phyloP scores from a whole-genome alignment of 2,329 filamentous ascomycete species.

The Tolypocladium sp. region DNA sequence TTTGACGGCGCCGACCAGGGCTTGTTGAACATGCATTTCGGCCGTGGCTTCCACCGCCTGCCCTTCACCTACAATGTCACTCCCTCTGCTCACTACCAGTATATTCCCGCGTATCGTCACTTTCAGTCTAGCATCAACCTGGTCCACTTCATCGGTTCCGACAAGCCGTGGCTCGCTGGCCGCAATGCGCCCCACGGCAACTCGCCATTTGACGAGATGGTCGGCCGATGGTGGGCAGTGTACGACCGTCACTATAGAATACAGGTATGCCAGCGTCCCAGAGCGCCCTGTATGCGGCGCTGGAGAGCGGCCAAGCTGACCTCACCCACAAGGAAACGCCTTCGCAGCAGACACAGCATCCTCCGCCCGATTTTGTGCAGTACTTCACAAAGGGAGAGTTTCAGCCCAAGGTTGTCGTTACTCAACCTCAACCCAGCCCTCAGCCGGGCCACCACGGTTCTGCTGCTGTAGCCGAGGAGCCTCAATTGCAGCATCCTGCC shows the following conservation, averaged over 20 bases:
- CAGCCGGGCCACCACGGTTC: not conserved
- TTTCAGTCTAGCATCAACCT: constrained; percentile 84
- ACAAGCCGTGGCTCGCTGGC: constrained; percentile 79
- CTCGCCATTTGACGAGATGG: constrained; percentile 71
- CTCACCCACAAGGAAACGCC: constrained; percentile 9
- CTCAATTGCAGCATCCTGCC: too few species aligned
- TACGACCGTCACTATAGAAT: constrained; percentile 77
- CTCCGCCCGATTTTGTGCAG: constrained; percentile 31
- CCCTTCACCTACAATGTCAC: constrained; percentile 98
- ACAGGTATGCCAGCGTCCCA: constrained; percentile 28
- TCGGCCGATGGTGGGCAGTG: constrained; percentile 86
- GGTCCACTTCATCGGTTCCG: constrained; percentile 87
- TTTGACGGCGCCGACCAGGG: constrained; percentile 98
- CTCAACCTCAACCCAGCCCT: not conserved
- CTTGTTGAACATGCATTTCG: constrained; percentile 88
- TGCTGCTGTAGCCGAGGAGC: not conserved
- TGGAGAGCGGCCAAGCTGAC: not conserved
- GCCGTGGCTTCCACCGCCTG: constrained; percentile 72
- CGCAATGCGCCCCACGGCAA: constrained; percentile 43
- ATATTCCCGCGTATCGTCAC: constrained; percentile 87
- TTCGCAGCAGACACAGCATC: constrained; percentile 2
- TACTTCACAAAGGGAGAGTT: constrained; percentile 48
- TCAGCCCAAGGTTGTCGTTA: constrained; percentile 22
- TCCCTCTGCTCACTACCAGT: constrained; percentile 93
- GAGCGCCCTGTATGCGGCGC: not conserved